Evolutionary conservation across 2,329 filamentous ascomycete species (phyloP), one percentile per base, ranked within the genome.

Genomic region (Blastomyces silverae): DNA sequence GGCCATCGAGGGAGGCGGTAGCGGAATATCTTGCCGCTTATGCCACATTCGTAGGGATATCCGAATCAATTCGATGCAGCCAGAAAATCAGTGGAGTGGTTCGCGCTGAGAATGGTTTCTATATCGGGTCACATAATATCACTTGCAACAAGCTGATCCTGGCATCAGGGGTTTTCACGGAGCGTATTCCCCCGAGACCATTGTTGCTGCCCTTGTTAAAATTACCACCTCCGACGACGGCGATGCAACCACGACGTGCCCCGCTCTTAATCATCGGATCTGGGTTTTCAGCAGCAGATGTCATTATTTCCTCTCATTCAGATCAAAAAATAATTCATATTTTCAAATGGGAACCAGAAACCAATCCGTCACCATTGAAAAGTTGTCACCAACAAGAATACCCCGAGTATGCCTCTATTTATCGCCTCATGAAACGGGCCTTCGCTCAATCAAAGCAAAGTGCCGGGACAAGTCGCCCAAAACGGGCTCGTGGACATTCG

Each of bases 281-380:
- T 10, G 85, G 85, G 0, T 87, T 87, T 72, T 85, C 84, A 2
- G 85, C 85, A 2, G 85, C 85, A 34, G 85, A 87, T 73, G 77
- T 83, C 3, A 86, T 87, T 61, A 82, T 86, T 50, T 85, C 83
- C 6, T 77, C 81, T 25, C 76, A 80, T 37, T 72, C 76, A 17
- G 70, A 75, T n/a, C 81, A 81, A 58, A 82, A 79, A 63, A 80
- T 87, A 55, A 73, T 87, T n/a, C 85, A 87, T 69, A 71, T 86
- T 62, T 87, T 82, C 72, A 83, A 83, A 71, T 87, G 85, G 85
- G 78, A 79, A n/a, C 82, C 84, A 0, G 78, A 84, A 10, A 78
- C 76, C 5, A 78, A 79, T 22, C 83, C 84, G 0, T 86, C 83
- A 0, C 85, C 84, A 1, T 73, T 87, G 15, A 81, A 82, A 25